Conservation (phyloP, 257 asterid species). For the Solanum etuberosum region DNA sequence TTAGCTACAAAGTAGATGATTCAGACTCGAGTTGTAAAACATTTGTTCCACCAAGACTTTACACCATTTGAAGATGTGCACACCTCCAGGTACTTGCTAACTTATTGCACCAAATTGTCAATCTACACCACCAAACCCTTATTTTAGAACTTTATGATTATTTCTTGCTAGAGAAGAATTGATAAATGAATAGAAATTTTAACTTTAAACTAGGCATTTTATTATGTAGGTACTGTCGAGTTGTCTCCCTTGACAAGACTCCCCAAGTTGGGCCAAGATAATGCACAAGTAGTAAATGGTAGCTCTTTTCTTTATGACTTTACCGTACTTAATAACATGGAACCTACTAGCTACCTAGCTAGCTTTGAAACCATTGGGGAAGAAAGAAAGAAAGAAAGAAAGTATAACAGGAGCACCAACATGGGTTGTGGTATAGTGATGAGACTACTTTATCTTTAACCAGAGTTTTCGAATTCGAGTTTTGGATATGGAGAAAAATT, state of each 20-base stretch:
- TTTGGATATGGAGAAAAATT: too few relatives aligned
- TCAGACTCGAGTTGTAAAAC: neutral
- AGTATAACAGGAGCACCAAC: neutral
- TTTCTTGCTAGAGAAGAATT: neutral
- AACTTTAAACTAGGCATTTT: neutral
- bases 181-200: too few relatives aligned
- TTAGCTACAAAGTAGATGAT: neutral
- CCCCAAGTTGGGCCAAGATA: neutral
- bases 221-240: neutral
- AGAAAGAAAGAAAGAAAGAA: too few relatives aligned
- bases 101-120: neutral
- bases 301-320: neutral
- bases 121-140: too few relatives aligned
- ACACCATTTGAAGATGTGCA: neutral
- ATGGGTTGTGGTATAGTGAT: neutral
- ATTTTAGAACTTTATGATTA: neutral
- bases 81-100: neutral
- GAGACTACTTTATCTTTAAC: too few relatives aligned
- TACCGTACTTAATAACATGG: conserved; percentile 13
- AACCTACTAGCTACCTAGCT: conserved; percentile 6
- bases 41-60: neutral
- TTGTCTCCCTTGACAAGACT: neutral
- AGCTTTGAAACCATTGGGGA: neutral
- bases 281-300: neutral
- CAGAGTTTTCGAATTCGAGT: neutral